Conservation (phyloP, 306 rosid genomes). For the Chamaecrista fasciculata region DNA sequence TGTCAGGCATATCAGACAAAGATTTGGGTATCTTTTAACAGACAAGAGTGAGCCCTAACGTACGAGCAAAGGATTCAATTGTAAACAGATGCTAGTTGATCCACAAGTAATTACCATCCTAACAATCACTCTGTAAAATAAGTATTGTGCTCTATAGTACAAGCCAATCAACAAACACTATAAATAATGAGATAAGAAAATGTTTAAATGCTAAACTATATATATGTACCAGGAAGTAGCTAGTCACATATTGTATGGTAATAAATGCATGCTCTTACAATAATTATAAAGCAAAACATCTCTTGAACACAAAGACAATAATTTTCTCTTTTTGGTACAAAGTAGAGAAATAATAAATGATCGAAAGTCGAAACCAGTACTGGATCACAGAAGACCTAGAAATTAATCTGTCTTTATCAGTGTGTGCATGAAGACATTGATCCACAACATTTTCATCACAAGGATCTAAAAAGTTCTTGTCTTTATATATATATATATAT, state of each 20-base stretch:
- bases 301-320: background rate
- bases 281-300: background rate
- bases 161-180: constrained; percentile 1
- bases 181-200: too few species aligned
- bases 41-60: constrained; percentile 29
- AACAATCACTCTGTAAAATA: constrained; percentile 19
- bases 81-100: background rate
- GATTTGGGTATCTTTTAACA: constrained; percentile 81
- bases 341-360: constrained; percentile 29
- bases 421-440: background rate
- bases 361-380: background rate
- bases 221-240: too few species aligned
- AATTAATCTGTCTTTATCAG: background rate
- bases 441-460: too few species aligned
- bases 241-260: constrained; percentile 31
- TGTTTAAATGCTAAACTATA: too few species aligned
- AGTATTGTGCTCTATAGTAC: constrained; percentile 12
- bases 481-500: too few species aligned
- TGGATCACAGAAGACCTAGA: constrained; percentile 10
- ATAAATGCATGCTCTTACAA: too few species aligned
- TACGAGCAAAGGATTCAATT: constrained; percentile 13
- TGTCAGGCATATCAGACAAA: constrained; percentile 58
- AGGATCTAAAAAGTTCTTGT: too few species aligned
- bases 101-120: constrained; percentile 3
- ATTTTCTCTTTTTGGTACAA: constrained; percentile 29